Evolutionary conservation across 2,329 filamentous ascomycete genomes (phyloP).

Genomic region (Paecilomyces fulvus): DNA sequence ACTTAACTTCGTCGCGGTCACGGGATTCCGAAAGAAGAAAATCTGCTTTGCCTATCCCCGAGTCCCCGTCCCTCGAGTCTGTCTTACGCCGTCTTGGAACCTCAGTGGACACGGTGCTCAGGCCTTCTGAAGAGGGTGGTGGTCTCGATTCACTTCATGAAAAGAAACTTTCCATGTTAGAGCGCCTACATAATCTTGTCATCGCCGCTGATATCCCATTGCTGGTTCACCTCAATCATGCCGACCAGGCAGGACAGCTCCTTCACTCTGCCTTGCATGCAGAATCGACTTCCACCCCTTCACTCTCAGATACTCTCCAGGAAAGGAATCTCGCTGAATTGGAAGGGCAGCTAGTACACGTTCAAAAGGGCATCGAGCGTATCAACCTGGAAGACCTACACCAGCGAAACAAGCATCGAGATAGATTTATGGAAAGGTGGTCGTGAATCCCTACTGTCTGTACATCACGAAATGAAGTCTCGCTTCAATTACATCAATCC

Average conservation of each 20-base stretch:
- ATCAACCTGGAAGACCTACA: constrained; percentile 25
- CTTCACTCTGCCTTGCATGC: constrained; percentile 22
- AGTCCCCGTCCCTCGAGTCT: constrained; percentile 19
- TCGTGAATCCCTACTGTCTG: constrained; percentile 5
- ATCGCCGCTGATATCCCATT: constrained; percentile 23
- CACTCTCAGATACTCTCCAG: constrained; percentile 19
- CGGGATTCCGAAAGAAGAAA: constrained; percentile 4
- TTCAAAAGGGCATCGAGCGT: constrained; percentile 26
- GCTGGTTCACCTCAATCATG: constrained; percentile 17
- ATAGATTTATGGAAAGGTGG: constrained; percentile 28
- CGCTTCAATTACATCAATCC: background rate
- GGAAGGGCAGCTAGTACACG: constrained; percentile 19
- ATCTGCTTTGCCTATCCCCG: constrained; percentile 5
- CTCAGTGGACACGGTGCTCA: constrained; percentile 18
- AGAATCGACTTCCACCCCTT: constrained; percentile 19
- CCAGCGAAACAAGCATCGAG: constrained; percentile 20
- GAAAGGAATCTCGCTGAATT: constrained; percentile 19
- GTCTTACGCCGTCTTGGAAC: constrained; percentile 27
- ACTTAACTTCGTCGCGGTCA: constrained; percentile 9
- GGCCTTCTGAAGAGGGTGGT: constrained; percentile 11
- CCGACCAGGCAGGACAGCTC: constrained; percentile 24
- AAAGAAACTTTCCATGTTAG: constrained; percentile 21
- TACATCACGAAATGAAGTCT: background rate
- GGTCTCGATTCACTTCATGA: constrained; percentile 17
- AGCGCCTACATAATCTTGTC: constrained; percentile 18